Base-by-base conservation (phyloP, 73 alveolate species). In the Uronychia setigera region DNA sequence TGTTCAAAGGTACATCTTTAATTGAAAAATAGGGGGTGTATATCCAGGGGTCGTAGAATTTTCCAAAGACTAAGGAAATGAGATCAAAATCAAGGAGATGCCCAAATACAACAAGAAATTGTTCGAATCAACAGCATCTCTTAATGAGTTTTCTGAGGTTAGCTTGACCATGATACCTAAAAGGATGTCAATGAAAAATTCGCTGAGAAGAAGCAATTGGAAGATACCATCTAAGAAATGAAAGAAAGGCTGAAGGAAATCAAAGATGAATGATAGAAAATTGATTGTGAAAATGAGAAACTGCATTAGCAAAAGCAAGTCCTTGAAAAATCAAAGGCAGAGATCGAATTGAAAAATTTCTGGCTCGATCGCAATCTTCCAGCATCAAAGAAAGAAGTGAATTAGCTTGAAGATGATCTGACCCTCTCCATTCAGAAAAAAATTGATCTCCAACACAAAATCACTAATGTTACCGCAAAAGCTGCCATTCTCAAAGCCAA, bases 321-420 rank as follows among this genome's bases (percentile, higher is more conserved):
- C n/a, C n/a, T 11, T 11, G 67, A 46, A 19, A 46, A 19, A 46
- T 11, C n/a, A 19, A 46, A 19, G 19, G 19, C n/a, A 19, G 67
- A 46, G 5, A 46, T 46, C n/a, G 67, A 46, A 46, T 46, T 46
- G n/a, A 46, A 46, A 46, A 19, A 19, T 5, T 46, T 46, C 67
- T 46, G 67, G 67, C 67, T 46, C n/a, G 67, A 46, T 46, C 67
- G 67, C 67, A 46, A 46, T 19, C 67, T 46, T 19, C 67, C 67
- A 11, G 5, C 67, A 5, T 19, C 19, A 19, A 46, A 46, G 19
- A 46, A 46, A 19, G 19, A 46, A 19, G 67, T 46, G 5, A 19
- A 46, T 19, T 46, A 46, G 67, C 67, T 46, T 46, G 67, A 46
- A 19, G 67, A 46, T 11, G 67, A 5, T 46, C 67, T 46, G n/a